Base-by-base conservation (phyloP, 2,329 filamentous ascomycete species). In the Phaeosphaeria sp. region DNA sequence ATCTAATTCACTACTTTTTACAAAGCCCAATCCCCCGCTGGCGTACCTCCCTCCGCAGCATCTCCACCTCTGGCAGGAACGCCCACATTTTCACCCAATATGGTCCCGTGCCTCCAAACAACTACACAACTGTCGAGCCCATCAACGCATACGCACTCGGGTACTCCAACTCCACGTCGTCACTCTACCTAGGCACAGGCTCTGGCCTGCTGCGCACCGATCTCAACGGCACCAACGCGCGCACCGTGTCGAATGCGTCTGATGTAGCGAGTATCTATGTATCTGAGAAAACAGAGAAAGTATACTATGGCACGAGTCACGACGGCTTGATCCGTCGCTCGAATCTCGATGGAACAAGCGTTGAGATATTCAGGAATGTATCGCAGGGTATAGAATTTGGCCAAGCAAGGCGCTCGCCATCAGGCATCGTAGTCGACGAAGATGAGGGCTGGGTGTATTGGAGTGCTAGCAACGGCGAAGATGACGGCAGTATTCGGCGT, bases 361-460 rank as follows among this genome's bases (percentile, higher is more conserved):
- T 46, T 15, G 33, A 52, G 25, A 13, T 62, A 0, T 50, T 63
- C 10, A 46, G 54, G 22, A 65, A 65, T 51, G 56, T 36, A 15
- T 13, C 9, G 7, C 30, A 36, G 30, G 30, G 30, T 3, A 11
- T 36, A 36, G 30, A 36, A 36, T 46, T 17, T 59, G 30, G 13
- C 15, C 42, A 50, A 6, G 55, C 58, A n/a, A 55, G 55, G 7
- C 25, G n/a, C 46, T 51, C 50, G 27, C 41, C 60, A 10, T 50
- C 22, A 15, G 58, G 58, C 7, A 30, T 65, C 2, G 25, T 42
- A 6, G 55, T 63, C 15, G 63, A 65, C 33, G 50, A 63, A 43
- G 54, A 56, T 17, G 54, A 46, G 33, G 54, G 54, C 17, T 62
- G 55, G 54, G 36, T 65, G 6, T 65, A 65, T 42, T 63, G 60